Evolutionary conservation across 108 stramenopile genomes (phyloP), one percentile per base, ranked within the genome.

Genomic region (Fistulifera pelliculosa): DNA sequence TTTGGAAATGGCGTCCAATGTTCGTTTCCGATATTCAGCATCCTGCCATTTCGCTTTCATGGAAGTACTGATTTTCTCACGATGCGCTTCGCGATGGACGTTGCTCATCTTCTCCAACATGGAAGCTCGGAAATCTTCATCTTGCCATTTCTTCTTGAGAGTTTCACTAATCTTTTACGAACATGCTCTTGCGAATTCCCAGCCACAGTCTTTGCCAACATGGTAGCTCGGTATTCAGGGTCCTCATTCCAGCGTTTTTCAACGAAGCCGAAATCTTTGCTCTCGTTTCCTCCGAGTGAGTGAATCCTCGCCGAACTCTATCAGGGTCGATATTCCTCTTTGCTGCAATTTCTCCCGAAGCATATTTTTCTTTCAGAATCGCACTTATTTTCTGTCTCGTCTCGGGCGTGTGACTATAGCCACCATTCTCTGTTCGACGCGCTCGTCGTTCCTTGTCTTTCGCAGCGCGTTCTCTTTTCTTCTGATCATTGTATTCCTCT

Each of bases 41-140:
- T 90, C 82, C 65, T 81, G 73, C 88, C 88, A 90, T 52, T 83
- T 85, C n/a, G 38, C 47, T 49, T 83, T 85, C 80, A 90, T 86
- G 40, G 88, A 80, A n/a, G 61, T 70, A 53, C 76, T 78, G 39
- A 90, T 90, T 55, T 81, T 83, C 47, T 71, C 65, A 44, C 82
- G 55, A 65, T 85, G 71, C 1, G 65, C 21, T 2, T 41, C 42
- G 27, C 41, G 25, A 31, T 49, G 64, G 13, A 80, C 66, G 25
- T 71, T 61, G 24, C 63, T 27, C 60, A 89, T 80, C 44, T 81
- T 82, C n/a, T 69, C 69, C 64, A 84, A 62, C 84, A 90, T 86
- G 1, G 31, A 27, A 10, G 53, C 56, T 21, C 88, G 77, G 48
- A 86, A 90, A 58, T 84, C 83, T 6, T 80, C 81, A 66, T 90